Conservation (phyloP, 306 rosid genomes). For the Vigna nakashimae region DNA sequence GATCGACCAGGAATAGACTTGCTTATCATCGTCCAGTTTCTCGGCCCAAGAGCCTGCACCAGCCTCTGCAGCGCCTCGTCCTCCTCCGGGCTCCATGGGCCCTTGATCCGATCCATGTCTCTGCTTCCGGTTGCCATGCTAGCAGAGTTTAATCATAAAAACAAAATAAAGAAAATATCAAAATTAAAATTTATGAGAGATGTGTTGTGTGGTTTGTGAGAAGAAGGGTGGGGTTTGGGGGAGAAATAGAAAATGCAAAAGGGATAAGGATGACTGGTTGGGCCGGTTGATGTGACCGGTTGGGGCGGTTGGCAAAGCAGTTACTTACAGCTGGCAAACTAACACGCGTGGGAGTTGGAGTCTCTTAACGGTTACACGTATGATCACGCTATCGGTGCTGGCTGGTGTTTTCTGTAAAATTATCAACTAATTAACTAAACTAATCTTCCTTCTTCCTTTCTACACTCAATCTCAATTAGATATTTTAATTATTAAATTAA, state of each 20-base stretch:
- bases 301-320: constrained; percentile 56
- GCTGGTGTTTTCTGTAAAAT: neutral
- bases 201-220: constrained; percentile 1
- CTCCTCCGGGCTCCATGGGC: constrained; percentile 95
- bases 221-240: constrained; percentile 2
- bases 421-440: constrained; percentile 24
- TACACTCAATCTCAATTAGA: neutral
- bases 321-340: constrained; percentile 73
- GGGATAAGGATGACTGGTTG: constrained; percentile 52
- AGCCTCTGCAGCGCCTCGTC: constrained; percentile 68
- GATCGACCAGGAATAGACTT: constrained; percentile 90
- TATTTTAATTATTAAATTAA: neutral
- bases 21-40: constrained; percentile 86
- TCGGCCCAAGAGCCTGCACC: constrained; percentile 65
- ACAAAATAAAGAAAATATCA: neutral
- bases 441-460: neutral
- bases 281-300: constrained; percentile 61
- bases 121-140: constrained; percentile 47
- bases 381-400: constrained; percentile 39
- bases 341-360: constrained; percentile 65
- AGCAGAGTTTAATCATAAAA: neutral
- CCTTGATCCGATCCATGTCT: constrained; percentile 75
- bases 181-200: neutral
- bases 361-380: constrained; percentile 53
- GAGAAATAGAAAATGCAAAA: constrained; percentile 45